Evolutionary conservation across 495 filamentous ascomycete genomes (phyloP).

Genomic region (Collariella sp.): DNA sequence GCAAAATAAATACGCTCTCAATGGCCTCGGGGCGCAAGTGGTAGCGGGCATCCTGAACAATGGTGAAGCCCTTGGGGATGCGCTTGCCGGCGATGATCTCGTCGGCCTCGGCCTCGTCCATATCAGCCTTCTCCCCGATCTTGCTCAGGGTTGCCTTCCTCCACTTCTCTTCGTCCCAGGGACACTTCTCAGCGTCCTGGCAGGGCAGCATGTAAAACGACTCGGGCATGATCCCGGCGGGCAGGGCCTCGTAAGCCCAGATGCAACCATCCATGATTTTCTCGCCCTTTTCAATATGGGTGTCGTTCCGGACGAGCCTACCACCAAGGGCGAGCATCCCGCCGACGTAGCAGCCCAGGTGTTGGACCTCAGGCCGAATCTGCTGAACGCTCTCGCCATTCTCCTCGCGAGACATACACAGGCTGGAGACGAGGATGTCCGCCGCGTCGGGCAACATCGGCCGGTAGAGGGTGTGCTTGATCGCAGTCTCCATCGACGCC

Average conservation of each 20-base stretch:
- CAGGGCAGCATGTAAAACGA: slow-evolving; percentile 54
- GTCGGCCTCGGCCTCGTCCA: slow-evolving; percentile 15
- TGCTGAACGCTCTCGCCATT: slow-evolving; percentile 52
- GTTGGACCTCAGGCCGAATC: slow-evolving; percentile 36
- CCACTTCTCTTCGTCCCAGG: slow-evolving; percentile 60
- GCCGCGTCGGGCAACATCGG: slow-evolving; percentile 43
- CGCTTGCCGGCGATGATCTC: slow-evolving; percentile 47
- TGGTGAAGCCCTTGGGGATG: slow-evolving; percentile 57
- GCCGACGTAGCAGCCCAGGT: slow-evolving; percentile 61
- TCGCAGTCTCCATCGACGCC: slow-evolving; percentile 53
- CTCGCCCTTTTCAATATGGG: slow-evolving; percentile 60
- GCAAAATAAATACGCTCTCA: slow-evolving; percentile 63
- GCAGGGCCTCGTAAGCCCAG: slow-evolving; percentile 68
- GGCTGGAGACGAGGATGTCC: slow-evolving; percentile 43
- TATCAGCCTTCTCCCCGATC: slow-evolving; percentile 3
- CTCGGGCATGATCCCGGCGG: slow-evolving; percentile 79
- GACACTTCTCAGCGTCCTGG: slow-evolving; percentile 47
- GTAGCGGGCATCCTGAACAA: slow-evolving; percentile 53
- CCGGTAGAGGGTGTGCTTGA: slow-evolving; percentile 61
- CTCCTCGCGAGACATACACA: slow-evolving; percentile 48
- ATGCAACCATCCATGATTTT: slow-evolving; percentile 77
- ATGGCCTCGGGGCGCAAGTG: slow-evolving; percentile 65
- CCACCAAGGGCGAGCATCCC: slow-evolving; percentile 79
- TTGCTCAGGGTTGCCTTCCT: slow-evolving; percentile 19
- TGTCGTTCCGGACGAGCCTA: slow-evolving; percentile 54